Evolutionary conservation across 768 basidiomycete genomes (phyloP), one percentile per base, ranked within the genome.

Genomic region (Gymnopilus dilepis): DNA sequence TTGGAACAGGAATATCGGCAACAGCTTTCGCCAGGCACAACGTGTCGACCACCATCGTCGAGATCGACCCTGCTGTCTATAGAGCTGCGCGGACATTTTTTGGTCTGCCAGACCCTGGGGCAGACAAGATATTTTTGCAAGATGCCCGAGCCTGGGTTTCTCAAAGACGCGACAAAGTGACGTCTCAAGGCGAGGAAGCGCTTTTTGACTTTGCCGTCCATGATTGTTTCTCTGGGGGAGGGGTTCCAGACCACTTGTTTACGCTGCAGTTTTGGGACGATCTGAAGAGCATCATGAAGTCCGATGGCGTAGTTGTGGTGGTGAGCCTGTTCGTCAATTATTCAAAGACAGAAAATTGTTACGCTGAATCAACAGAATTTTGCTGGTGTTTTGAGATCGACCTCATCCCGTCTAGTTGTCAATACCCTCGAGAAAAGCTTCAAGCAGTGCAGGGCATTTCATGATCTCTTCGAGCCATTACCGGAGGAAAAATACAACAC

Each of bases 141-240:
- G 95, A 97, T 67, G 96, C 93, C 5, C 82, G 90, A 28, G 62
- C 67, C 12, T 95, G 90, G 86, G 84, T 89, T n/a, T 74, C 81
- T 7, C 74, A 78, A 48, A 80, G 80, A 55, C 70, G 70, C 19
- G 69, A 65, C 26, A 68, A 60, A 22, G 54, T 73, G 8, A 71
- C 70, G 4, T 66, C 69, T 22, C 71, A 74, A 31, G 66, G 72
- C n/a, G 62, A 69, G 26, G 64, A 68, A 41, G 72, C 72, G 8
- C 75, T 77, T 19, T 94, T 85, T 69, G 90, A 92, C 65, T 80
- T 90, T 63, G 84, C 95, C 40, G 78, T 97, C 0, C 97, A 98
- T 66, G 96, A 97, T 68, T 93, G 92, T 69, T 98, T 97, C 72
- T 94, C 95, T 8, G 97, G 96, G 8, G 97, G 97, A 3, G 87